Evolutionary conservation across 2,329 filamentous ascomycete species (phyloP), one percentile per base, ranked within the genome.

Genomic region (Aspergillus sp.): DNA sequence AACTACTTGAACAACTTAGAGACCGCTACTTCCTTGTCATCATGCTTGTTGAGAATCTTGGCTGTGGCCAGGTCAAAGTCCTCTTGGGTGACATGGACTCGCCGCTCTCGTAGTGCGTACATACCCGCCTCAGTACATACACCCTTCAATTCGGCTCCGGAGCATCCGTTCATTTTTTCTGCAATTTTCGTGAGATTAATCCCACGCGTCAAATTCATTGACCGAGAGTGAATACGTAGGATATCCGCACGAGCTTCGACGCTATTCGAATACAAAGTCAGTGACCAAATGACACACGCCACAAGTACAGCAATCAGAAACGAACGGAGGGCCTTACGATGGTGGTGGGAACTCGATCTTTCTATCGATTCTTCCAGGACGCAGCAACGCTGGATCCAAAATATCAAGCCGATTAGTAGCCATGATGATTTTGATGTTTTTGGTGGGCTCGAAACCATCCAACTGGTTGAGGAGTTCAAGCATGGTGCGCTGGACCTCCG

Each of bases 401-500:
- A 99, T 98, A 70, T 99, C 95, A 63, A 99, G 85, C 74, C 95
- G 90, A 79, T 99, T 99, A 49, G 95, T 99, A 54, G 95, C 95
- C 93, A 99, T 99, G 80, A 99, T 96, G 75, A 99, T 91, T 79
- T 99, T 99, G 86, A 99, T 99, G 79, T 98, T 98, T 83, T 99
- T 99, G 47, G 93, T 98, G 5, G 95, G 95, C 79, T 98, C 95
- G 77, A 99, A 99, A 51, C 95, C 95, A 73, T 99, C 95, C 60
- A 99, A 86, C 82, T 99, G 95, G 80, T 99, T 99, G 64, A 99
- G 86, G 60, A 99, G 83, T 77, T 99, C 95, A 79, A 99, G 80
- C 95, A 99, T 99, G 48, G 95, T 99, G 70, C 95, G 89, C 80
- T 99, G 95, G 53, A 99, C 95, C 78, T 99, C 95, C 1, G 93